Evolutionary conservation across 257 asterid species (phyloP), one percentile per base, ranked within the genome.

Genomic region (Linderniella brevidens): DNA sequence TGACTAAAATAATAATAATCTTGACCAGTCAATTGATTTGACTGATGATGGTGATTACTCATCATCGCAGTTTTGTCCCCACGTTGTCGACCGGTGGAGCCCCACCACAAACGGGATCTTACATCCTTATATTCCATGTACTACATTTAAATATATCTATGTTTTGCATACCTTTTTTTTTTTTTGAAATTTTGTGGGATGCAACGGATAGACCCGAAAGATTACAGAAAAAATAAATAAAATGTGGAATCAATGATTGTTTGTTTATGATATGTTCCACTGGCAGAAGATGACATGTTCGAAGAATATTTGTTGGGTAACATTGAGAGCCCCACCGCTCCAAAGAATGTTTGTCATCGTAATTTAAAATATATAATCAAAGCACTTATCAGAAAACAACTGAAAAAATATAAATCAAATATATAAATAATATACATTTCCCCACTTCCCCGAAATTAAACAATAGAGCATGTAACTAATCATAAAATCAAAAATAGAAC

Each of bases 21-120:
- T 80, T 75, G 93, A 81, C 93, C 62, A 56, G 82, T 81, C 90
- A 72, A 57, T 54, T 3, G 61, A 52, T 63, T 47, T 61, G 71
- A 68, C 72, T 58, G 64, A 52, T 70, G 59, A 67, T 55, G 56
- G 56, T 55, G 51, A 63, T 60, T 57, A 57, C 64, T 57, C 36
- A 58, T 52, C 41, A 61, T 48, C 61, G 16, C 19, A 19, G 70
- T 70, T 42, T 25, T 25, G 32, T 25, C 32, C 86, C 76, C 78
- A 54, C 64, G 1, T 46, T 57, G 41, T 50, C 52, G 57, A n/a
- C 37, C 8, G 29, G 29, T 55, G 53, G 19, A 46, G 46, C 29
- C 53, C 59, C 55, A 16, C 49, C 38, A 8, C 56, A 25, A 25
- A 2, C 4, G 32, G 32, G 32, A 25, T 25, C 32, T 25, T 25